Base-by-base conservation (phyloP, 202 grass and related monocot species). In the Miscanthus sacchariflorus region DNA sequence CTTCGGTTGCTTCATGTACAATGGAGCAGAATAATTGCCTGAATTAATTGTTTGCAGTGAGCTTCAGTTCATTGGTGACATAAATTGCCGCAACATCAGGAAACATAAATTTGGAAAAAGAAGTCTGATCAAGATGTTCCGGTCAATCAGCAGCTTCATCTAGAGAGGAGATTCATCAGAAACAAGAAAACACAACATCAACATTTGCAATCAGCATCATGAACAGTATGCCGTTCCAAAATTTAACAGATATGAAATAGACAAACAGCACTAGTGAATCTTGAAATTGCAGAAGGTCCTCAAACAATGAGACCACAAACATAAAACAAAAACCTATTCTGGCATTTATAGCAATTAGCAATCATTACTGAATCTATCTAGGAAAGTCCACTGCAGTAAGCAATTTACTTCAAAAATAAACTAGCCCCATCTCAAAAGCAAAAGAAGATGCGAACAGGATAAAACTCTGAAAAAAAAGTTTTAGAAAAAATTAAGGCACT, bases 41-140 rank as follows among this genome's bases (percentile, higher is more conserved):
- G 52, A 84, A 85, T 73, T 71, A 81, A 87, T 35, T 72, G 68
- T 83, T 80, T 76, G 52, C 52, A 66, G 79, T 74, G 83, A 80
- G 64, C 72, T 76, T 83, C 42, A 72, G 36, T 72, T 79, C 80
- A 84, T 71, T 52, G 61, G 76, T 74, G 64, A 84, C 27, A 77
- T 17, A 86, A 93, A 89, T 86, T 70, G 81, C 87, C 87, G 64
- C 84, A 81, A 81, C 84, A 84, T 81, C 71, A 45, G 72, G 77
- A 82, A 87, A 72, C 59, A 79, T 82, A 66, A 64, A 61, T 25
- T 75, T 85, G 46, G 56, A 74, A 83, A 84, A 44, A 28, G 44
- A 39, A 59, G 45, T 71, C 61, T 17, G 72, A 19, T 79, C 77
- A 75, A 85, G 28, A 87, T 80, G 40, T 80, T 50, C 68, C 63